A percentile compares a stretch with the other conserved stretches of the same genome.
phyloP scores from a whole-genome alignment of 768 basidiomycete species.

The Lentinula guzmanii region DNA sequence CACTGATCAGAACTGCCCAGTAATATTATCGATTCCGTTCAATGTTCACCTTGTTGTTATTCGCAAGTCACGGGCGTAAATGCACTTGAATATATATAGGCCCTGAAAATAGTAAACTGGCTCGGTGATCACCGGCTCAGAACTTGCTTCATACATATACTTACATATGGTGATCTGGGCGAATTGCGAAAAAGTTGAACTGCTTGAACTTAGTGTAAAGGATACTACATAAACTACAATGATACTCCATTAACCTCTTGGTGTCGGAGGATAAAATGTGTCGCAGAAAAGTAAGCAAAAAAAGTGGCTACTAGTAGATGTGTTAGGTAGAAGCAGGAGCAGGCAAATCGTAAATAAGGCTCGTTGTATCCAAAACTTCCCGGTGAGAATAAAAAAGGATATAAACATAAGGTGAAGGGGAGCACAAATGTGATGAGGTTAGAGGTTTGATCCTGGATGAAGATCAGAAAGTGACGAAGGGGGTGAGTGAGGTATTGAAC shows the following conservation, averaged over 20 bases:
- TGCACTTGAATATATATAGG: too few relatives aligned
- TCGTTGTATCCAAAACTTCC: background rate
- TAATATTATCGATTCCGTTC: too few relatives aligned
- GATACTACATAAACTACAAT: background rate
- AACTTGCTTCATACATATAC: too few relatives aligned
- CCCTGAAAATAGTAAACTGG: too few relatives aligned
- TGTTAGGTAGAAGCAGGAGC: background rate
- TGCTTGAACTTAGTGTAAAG: background rate
- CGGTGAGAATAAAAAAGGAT: background rate
- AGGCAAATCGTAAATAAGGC: background rate
- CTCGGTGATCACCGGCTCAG: too few relatives aligned
- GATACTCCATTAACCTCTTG: background rate
- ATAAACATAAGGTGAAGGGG: conserved; percentile 5
- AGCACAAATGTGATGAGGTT: background rate
- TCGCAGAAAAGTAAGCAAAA: background rate
- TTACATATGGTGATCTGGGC: too few relatives aligned
- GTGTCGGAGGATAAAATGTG: background rate
- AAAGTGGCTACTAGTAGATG: background rate
- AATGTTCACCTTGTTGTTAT: too few relatives aligned
- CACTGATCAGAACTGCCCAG: too few relatives aligned
- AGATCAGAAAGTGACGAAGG: background rate
- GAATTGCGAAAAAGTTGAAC: too few relatives aligned
- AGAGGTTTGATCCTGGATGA: background rate
- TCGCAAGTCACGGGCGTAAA: too few relatives aligned
- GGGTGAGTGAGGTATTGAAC: background rate